These are phyloP conservation scores for Hypoxylon sp. DNA, from an alignment of 2,329 filamentous ascomycete genomes.

Conservation along the genomic window DNA sequence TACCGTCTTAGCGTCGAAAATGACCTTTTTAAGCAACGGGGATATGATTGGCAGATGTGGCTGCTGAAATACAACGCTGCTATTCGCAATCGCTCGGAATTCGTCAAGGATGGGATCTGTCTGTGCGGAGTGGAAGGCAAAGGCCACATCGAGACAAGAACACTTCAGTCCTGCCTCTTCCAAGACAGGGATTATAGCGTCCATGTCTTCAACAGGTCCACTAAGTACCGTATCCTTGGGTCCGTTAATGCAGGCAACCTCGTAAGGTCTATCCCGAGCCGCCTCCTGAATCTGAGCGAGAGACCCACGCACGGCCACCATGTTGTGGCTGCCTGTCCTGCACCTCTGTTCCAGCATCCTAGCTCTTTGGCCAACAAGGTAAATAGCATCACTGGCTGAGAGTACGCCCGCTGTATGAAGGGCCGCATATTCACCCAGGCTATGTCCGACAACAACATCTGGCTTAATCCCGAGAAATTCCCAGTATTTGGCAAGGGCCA, in stretches of 20 bases:
- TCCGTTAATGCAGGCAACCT: constrained; percentile 74
- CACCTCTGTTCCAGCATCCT: constrained; percentile 68
- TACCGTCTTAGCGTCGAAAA: constrained; percentile 38
- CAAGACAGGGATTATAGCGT: constrained; percentile 53
- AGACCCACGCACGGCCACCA: constrained; percentile 70
- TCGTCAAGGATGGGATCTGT: constrained; percentile 70
- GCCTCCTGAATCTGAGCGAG: constrained; percentile 59
- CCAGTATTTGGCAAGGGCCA: constrained; percentile 59
- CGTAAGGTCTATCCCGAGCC: constrained; percentile 46
- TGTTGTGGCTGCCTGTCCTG: constrained; percentile 69
- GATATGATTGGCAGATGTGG: constrained; percentile 66
- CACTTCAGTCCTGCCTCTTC: constrained; percentile 11
- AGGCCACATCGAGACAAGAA: constrained; percentile 62
- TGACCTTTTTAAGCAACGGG: constrained; percentile 45
- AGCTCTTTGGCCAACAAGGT: constrained; percentile 71
- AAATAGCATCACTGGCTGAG: constrained; percentile 71
- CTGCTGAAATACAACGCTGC: constrained; percentile 56
- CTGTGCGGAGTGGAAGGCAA: constrained; percentile 69
- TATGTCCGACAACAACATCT: constrained; percentile 62
- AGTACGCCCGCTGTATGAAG: constrained; percentile 72
- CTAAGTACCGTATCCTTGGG: constrained; percentile 73
- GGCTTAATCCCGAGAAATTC: constrained; percentile 57
- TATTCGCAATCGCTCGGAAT: constrained; percentile 65
- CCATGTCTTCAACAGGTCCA: constrained; percentile 65
- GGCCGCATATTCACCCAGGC: constrained; percentile 74